Conservation (phyloP, 2,329 filamentous ascomycete genomes). For the Monilinia vaccinii-corymbosi region DNA sequence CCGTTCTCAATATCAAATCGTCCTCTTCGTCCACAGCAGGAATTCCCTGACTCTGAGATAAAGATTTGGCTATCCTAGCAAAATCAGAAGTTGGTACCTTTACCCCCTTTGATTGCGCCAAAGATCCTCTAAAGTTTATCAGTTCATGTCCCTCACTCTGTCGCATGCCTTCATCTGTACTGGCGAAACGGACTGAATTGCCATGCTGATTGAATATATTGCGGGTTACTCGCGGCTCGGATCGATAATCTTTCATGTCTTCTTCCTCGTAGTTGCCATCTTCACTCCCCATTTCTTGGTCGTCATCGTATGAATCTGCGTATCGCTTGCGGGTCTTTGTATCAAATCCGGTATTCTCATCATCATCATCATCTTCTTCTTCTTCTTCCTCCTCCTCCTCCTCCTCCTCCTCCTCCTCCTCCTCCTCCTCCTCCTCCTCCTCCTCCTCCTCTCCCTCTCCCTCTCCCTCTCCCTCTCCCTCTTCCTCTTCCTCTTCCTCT, state of each 20-base stretch:
- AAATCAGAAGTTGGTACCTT: slow-evolving; percentile 34
- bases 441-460: slow-evolving; percentile 34
- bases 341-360: slow-evolving; percentile 33
- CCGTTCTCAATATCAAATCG: slow-evolving; percentile 65
- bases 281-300: slow-evolving; percentile 32
- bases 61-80: slow-evolving; percentile 60
- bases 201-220: slow-evolving; percentile 30
- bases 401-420: slow-evolving; percentile 36
- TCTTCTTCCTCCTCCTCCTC: slow-evolving; percentile 37
- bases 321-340: slow-evolving; percentile 31
- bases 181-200: slow-evolving; percentile 38
- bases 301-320: slow-evolving; percentile 31
- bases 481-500: slow-evolving; percentile 35
- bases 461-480: slow-evolving; percentile 36
- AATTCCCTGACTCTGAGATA: slow-evolving; percentile 50
- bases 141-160: slow-evolving; percentile 13
- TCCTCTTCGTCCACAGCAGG: slow-evolving; percentile 60
- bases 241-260: slow-evolving; percentile 17
- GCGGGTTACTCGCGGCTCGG: slow-evolving; percentile 27
- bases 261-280: slow-evolving; percentile 34
- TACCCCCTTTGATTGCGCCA: slow-evolving; percentile 11
- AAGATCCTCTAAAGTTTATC: slow-evolving; percentile 14
- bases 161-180: slow-evolving; percentile 12
- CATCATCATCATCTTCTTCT: slow-evolving; percentile 36
- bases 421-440: slow-evolving; percentile 35